Evolutionary conservation across 306 rosid species (phyloP).

Genomic region (Potentilla sterilis): DNA sequence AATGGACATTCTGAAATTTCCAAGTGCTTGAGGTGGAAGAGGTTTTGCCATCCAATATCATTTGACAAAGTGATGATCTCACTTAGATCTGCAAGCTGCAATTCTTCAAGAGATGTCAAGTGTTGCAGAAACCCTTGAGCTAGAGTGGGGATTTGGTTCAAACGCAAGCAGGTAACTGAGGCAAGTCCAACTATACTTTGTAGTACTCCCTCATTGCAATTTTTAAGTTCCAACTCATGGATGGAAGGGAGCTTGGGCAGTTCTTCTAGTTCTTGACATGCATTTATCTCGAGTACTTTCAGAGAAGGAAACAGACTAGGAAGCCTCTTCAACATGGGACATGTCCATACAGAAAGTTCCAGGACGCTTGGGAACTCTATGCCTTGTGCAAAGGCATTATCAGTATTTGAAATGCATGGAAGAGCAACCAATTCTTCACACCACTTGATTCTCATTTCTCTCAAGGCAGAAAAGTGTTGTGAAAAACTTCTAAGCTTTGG

Average conservation of each 20-base stretch:
- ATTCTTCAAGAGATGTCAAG: constrained; percentile 28
- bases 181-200: constrained; percentile 14
- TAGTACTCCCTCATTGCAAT: constrained; percentile 11
- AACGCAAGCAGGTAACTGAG: constrained; percentile 28
- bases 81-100: constrained; percentile 21
- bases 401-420: constrained; percentile 11
- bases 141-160: constrained; percentile 26
- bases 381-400: not conserved
- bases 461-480: constrained; percentile 25
- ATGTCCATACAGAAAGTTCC: constrained; percentile 26
- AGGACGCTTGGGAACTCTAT: constrained; percentile 30
- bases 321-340: constrained; percentile 30
- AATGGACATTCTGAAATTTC: constrained; percentile 34
- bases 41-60: constrained; percentile 29
- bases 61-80: constrained; percentile 27
- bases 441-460: constrained; percentile 24
- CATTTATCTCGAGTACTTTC: constrained; percentile 26
- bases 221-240: constrained; percentile 23
- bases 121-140: constrained; percentile 21
- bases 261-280: constrained; percentile 21
- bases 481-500: constrained; percentile 30
- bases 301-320: constrained; percentile 30
- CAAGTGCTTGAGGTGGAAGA: constrained; percentile 25
- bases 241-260: constrained; percentile 33
- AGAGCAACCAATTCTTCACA: constrained; percentile 30